Evolutionary conservation across 2,329 filamentous ascomycete genomes (phyloP).

Genomic region (Ceratocystis cubensis): DNA sequence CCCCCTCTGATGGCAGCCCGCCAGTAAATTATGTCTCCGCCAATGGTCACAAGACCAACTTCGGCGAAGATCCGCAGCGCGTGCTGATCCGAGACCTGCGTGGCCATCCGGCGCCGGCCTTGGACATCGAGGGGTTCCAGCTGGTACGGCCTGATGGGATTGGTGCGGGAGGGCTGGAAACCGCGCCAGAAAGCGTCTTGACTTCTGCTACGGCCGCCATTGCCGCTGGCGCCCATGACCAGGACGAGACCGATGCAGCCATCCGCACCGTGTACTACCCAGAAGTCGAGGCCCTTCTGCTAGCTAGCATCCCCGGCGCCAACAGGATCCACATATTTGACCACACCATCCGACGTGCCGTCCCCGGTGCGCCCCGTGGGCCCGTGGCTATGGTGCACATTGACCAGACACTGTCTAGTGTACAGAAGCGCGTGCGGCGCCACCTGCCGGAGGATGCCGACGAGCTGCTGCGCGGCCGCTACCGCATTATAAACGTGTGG

Average conservation of each 20-base stretch:
- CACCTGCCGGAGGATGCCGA: constrained; percentile 55
- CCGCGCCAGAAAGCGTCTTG: constrained; percentile 36
- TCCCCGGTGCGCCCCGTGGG: constrained; percentile 44
- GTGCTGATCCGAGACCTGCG: constrained; percentile 61
- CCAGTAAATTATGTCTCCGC: constrained; percentile 52
- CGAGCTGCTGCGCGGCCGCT: constrained; percentile 51
- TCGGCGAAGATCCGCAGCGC: constrained; percentile 35
- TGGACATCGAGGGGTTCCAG: constrained; percentile 66
- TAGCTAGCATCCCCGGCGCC: constrained; percentile 53
- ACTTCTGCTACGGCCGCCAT: constrained; percentile 38
- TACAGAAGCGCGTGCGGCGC: constrained; percentile 51
- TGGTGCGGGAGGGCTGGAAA: constrained; percentile 27
- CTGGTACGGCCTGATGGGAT: constrained; percentile 37
- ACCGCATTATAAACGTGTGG: constrained; percentile 84
- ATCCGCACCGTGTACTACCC: constrained; percentile 70
- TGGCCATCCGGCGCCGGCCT: constrained; percentile 46
- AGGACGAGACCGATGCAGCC: constrained; percentile 44
- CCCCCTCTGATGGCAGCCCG: constrained; percentile 44
- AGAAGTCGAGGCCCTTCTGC: constrained; percentile 61
- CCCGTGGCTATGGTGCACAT: constrained; percentile 69
- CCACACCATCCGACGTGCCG: constrained; percentile 67
- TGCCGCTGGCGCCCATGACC: background rate
- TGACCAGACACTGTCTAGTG: constrained; percentile 62
- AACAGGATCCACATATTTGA: constrained; percentile 65
- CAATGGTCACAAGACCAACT: constrained; percentile 50